These are phyloP conservation scores for Suillus fuscotomentosus DNA, from an alignment of 768 basidiomycete genomes.

Conservation along the genomic window DNA sequence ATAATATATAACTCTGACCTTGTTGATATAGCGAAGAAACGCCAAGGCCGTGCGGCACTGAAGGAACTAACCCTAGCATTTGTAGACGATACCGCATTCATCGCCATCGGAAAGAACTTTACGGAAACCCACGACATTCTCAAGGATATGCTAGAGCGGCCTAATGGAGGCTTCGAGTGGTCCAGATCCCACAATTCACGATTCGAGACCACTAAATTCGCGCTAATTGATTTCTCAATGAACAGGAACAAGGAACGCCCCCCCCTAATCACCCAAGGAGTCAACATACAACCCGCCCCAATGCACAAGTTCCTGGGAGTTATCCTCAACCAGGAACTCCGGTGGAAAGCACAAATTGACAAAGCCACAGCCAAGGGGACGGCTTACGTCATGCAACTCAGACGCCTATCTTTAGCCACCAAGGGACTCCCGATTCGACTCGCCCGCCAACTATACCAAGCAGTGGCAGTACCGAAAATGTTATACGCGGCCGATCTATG, in stretches of 20 bases:
- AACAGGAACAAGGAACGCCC: neutral
- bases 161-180: constrained; percentile 16
- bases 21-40: constrained; percentile 11
- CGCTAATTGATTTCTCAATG: constrained; percentile 2
- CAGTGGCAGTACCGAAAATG: neutral
- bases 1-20: constrained; percentile 23
- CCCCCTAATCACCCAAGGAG: neutral
- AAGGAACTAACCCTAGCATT: constrained; percentile 11
- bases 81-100: constrained; percentile 25
- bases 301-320: neutral
- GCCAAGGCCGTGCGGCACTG: too few relatives aligned
- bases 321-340: neutral
- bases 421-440: neutral
- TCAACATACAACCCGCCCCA: neutral
- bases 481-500: neutral
- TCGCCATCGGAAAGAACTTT: constrained; percentile 19
- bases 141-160: constrained; percentile 10
- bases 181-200: constrained; percentile 14
- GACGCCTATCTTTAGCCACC: neutral
- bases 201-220: constrained; percentile 16
- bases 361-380: neutral
- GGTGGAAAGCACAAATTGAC: neutral
- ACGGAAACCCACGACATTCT: constrained; percentile 10
- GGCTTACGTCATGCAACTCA: neutral
- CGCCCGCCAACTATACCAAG: neutral